Percentiles rank a stretch among this genome's conserved stretches.
phyloP scores from a whole-genome alignment of 1,284 basidiomycete genomes.

The Boletus subluridellus region DNA sequence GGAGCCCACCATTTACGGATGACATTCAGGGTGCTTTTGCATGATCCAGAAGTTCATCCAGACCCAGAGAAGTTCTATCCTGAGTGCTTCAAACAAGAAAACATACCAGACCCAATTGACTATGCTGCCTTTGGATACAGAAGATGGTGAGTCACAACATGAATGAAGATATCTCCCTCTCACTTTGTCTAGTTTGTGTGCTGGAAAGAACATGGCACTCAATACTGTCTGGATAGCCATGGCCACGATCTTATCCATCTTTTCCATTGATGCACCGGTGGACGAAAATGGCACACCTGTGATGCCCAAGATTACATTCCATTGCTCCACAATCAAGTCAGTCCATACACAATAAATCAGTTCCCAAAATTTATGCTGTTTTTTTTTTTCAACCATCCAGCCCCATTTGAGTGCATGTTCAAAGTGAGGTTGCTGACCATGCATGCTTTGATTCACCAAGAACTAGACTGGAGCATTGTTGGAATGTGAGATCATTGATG shows the following conservation, averaged over 20 bases:
- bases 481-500: background rate
- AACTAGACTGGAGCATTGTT: background rate
- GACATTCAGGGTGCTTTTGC: background rate
- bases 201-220: slow-evolving; percentile 6
- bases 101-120: slow-evolving; percentile 5
- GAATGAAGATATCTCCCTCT: background rate
- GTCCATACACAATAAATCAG: background rate
- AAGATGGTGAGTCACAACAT: background rate
- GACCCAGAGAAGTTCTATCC: slow-evolving; percentile 3
- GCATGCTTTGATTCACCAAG: background rate
- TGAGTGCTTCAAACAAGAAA: background rate
- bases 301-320: slow-evolving; percentile 5
- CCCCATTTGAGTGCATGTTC: slow-evolving; percentile 4
- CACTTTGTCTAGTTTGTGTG: background rate
- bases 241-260: slow-evolving; percentile 1
- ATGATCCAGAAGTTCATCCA: slow-evolving; percentile 1
- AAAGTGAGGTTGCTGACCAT: slow-evolving; percentile 1
- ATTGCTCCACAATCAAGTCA: slow-evolving; percentile 6
- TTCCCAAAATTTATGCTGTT: background rate
- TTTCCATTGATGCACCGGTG: slow-evolving; percentile 5
- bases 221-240: slow-evolving; percentile 6
- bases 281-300: background rate
- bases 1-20: background rate
- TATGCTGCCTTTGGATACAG: slow-evolving; percentile 3
- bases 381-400: background rate